Conservation (phyloP, 1,284 basidiomycete species). For the Cryptococcus wingfieldii region DNA sequence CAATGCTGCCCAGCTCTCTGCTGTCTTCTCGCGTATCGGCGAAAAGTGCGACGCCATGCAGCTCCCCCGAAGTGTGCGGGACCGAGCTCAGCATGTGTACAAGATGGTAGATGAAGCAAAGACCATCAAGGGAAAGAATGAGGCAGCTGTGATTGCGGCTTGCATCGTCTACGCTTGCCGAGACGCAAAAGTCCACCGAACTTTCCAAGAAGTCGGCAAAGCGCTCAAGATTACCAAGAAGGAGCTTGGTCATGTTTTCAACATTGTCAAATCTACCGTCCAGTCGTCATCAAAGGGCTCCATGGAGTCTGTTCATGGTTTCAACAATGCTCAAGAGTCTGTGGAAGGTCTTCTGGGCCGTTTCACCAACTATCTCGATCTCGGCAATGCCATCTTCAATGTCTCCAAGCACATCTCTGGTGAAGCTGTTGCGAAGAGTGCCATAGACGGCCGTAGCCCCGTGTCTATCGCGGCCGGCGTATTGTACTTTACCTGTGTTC, state of each 20-base stretch:
- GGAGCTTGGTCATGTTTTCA: slow-evolving; percentile 90
- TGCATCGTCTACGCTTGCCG: slow-evolving; percentile 98
- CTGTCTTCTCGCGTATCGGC: slow-evolving; percentile 90
- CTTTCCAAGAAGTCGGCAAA: slow-evolving; percentile 93
- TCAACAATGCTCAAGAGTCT: slow-evolving; percentile 53
- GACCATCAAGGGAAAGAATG: slow-evolving; percentile 80
- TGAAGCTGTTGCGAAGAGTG: slow-evolving; percentile 73
- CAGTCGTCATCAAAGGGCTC: slow-evolving; percentile 12
- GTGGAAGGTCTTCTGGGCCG: slow-evolving; percentile 84
- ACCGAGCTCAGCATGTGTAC: slow-evolving; percentile 76
- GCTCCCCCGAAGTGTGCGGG: slow-evolving; percentile 77
- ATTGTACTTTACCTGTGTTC: slow-evolving; percentile 83
- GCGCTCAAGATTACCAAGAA: slow-evolving; percentile 92
- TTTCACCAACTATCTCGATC: slow-evolving; percentile 74
- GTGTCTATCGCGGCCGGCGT: slow-evolving; percentile 95
- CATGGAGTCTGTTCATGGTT: slow-evolving; percentile 16
- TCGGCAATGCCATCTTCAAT: slow-evolving; percentile 36
- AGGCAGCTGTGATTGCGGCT: slow-evolving; percentile 87
- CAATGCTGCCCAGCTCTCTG: slow-evolving; percentile 80
- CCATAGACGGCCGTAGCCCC: slow-evolving; percentile 88
- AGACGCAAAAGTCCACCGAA: slow-evolving; percentile 86
- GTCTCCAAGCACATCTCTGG: slow-evolving; percentile 81
- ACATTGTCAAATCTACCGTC: slow-evolving; percentile 43
- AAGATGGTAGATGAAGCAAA: slow-evolving; percentile 92
- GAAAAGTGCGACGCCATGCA: slow-evolving; percentile 92